phyloP scores from a whole-genome alignment of 805 yeast genomes.

The Saturnispora serradocipensis region DNA sequence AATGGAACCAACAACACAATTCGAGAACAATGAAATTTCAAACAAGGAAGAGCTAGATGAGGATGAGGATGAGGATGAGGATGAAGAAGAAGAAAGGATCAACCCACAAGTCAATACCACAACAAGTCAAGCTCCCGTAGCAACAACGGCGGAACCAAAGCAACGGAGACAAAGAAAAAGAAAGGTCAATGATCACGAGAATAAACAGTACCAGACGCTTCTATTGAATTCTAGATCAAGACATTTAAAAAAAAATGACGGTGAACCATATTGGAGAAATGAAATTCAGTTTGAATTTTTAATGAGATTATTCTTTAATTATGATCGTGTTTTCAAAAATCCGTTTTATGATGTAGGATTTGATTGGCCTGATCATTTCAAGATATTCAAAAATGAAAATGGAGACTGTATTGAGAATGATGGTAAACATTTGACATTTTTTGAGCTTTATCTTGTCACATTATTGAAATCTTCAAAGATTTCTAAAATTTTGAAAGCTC shows the following conservation, averaged over 20 bases:
- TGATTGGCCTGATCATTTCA: slow-evolving; percentile 30
- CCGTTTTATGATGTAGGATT: slow-evolving; percentile 34
- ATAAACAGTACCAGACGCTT: slow-evolving; percentile 22
- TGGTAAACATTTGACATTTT: slow-evolving; percentile 56
- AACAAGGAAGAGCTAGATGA: too few relatives aligned
- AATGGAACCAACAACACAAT: background rate
- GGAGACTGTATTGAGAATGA: slow-evolving; percentile 19
- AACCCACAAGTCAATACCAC: background rate
- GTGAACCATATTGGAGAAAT: slow-evolving; percentile 81
- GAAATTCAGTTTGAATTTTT: slow-evolving; percentile 84
- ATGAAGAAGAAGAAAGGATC: background rate
- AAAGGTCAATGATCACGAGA: background rate
- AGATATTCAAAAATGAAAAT: slow-evolving; percentile 15
- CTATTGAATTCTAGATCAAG: slow-evolving; percentile 30
- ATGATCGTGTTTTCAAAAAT: slow-evolving; percentile 58
- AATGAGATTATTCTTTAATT: slow-evolving; percentile 52
- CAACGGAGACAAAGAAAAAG: background rate
- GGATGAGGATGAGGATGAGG: background rate
- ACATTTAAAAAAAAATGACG: slow-evolving; percentile 80
- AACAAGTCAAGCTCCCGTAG: background rate
- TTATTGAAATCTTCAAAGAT: slow-evolving; percentile 77
- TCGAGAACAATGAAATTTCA: background rate
- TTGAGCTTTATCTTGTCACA: slow-evolving; percentile 74
- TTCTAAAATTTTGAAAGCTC: slow-evolving; percentile 73
- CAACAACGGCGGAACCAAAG: background rate